Base-by-base conservation (phyloP, 805 yeast species). In the Nadsonia fulvescens region DNA sequence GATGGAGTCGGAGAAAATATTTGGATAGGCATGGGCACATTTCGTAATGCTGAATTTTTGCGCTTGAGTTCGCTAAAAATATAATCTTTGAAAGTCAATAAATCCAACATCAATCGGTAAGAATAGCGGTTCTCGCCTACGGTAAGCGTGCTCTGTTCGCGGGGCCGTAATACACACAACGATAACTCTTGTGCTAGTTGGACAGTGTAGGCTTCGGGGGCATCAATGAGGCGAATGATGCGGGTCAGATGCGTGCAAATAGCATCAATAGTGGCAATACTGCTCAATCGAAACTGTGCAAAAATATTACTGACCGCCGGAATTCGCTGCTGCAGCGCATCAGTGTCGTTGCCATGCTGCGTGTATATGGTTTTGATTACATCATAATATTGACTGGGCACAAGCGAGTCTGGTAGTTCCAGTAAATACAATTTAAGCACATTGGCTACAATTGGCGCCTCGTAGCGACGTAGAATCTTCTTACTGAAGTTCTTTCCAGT, bases 241-340 rank as follows among this genome's bases (percentile, higher is more conserved):
- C 91, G 57, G 27, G 62, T 60, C 44, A 79, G 64, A 47, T 79
- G 93, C 2, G 81, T 69, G 20, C 72, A 61, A 10, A 79, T 49
- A 2, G 83, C 82, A 44, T 75, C 83, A 28, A 79, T 57, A 1
- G 91, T 75, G 2, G 91, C 86, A 22, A 78, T 54, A 39, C 73
- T 75, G 23, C 74, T 60, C 27, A 71, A 66, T 12, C 81, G 70
- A 28, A 79, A 56, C 31, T 75, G 75, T 3, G 65, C 57, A 31
- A 79, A 54, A 0, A 74, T 66, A 32, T 70, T 73, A 18, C 65
- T 72, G 26, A 78, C 49, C 0, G 82, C 81, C 24, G 56, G 61
- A 8, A 73, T 51, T 30, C 91, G 57, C 3, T 28, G 33, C 11
- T 52, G 38, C 12, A 31, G 32, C 3, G 39, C 38, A 20, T 42